These are phyloP conservation scores for Phellopilus nigrolimitatus DNA, from an alignment of 1,284 basidiomycete genomes.

Conservation along the genomic window DNA sequence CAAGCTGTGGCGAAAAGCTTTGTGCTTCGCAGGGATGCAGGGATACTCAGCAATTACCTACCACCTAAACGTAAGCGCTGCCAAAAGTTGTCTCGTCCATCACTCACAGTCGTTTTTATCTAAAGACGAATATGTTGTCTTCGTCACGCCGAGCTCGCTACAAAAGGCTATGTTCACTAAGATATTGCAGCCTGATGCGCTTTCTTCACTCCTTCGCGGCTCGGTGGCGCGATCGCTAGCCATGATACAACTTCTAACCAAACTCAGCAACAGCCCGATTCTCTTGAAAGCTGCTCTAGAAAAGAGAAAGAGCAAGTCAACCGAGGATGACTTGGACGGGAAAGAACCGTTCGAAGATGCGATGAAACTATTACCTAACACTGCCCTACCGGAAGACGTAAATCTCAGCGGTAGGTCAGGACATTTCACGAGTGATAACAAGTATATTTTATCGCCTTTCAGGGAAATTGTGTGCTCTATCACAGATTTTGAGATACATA, in stretches of 20 bases:
- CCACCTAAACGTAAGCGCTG: constrained; percentile 79
- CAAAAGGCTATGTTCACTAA: constrained; percentile 80
- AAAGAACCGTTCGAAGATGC: constrained; percentile 54
- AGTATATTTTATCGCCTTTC: too few relatives aligned
- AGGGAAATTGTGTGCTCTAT: constrained; percentile 83
- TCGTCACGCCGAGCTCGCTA: constrained; percentile 76
- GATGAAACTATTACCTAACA: constrained; percentile 60
- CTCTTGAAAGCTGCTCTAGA: constrained; percentile 73
- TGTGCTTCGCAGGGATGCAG: constrained; percentile 84
- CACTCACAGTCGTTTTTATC: constrained; percentile 12
- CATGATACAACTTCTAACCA: constrained; percentile 75
- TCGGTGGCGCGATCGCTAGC: constrained; percentile 80
- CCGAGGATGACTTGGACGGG: constrained; percentile 37
- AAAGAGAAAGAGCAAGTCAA: constrained; percentile 43
- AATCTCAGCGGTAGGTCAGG: constrained; percentile 59
- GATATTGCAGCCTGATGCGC: constrained; percentile 65
- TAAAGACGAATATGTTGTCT: constrained; percentile 90
- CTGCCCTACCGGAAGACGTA: constrained; percentile 62
- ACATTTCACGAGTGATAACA: not conserved
- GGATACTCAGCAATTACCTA: constrained; percentile 77
- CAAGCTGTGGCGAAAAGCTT: constrained; percentile 78
- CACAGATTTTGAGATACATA: constrained; percentile 66
- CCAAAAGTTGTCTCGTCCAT: constrained; percentile 16
- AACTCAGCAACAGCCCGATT: constrained; percentile 92
- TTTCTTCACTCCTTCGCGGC: constrained; percentile 60